phyloP scores from a whole-genome alignment of 2,329 filamentous ascomycete species.

The Mycosphaerella arachidis region DNA sequence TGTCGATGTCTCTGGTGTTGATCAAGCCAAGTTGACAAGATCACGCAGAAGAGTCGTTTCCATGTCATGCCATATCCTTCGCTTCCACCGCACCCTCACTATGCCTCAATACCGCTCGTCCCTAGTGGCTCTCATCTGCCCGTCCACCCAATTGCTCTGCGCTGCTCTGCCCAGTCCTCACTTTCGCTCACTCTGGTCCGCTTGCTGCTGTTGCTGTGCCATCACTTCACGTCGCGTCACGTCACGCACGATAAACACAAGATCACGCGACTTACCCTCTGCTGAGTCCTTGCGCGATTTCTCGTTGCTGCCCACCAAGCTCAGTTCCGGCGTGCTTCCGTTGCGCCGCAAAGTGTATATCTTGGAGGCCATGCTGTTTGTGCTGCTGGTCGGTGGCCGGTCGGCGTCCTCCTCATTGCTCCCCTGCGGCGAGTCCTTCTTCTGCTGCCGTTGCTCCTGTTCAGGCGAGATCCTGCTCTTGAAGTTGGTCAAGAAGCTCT shows the following conservation, averaged over 20 bases:
- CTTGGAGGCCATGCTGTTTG: constrained; percentile 30
- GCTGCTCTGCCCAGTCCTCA: neutral
- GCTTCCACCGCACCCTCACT: neutral
- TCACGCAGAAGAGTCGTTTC: neutral
- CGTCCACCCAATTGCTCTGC: neutral
- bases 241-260: constrained; percentile 7
- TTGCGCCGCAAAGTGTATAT: constrained; percentile 41
- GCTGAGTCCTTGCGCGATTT: constrained; percentile 21
- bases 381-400: constrained; percentile 29
- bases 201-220: neutral
- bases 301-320: constrained; percentile 32
- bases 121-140: neutral
- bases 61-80: neutral
- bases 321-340: constrained; percentile 47
- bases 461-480: constrained; percentile 21
- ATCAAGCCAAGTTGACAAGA: neutral
- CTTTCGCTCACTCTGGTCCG: neutral
- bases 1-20: neutral
- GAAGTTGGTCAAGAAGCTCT: constrained; percentile 27
- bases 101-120: neutral
- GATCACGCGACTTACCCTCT: constrained; percentile 27
- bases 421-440: constrained; percentile 21
- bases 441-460: constrained; percentile 13
- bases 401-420: constrained; percentile 23
- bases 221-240: neutral